A percentile compares a stretch with the other conserved stretches of the same genome.
Evolutionary conservation across 352 stramenopile genomes (phyloP).

Genomic region (Phytophthora idaei): DNA sequence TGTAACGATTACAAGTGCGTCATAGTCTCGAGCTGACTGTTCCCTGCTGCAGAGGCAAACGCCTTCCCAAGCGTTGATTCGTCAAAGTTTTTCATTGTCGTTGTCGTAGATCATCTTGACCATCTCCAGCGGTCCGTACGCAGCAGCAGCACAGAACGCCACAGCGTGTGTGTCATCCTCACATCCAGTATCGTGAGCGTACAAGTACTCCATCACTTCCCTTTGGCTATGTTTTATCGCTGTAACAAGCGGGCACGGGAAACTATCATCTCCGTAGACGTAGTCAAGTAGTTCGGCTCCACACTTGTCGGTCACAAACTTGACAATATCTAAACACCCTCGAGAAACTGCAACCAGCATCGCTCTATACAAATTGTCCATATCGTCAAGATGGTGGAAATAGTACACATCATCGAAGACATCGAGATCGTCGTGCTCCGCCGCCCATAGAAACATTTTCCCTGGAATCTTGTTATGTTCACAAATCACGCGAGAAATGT

Average conservation of each 20-base stretch:
- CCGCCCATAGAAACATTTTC: not conserved
- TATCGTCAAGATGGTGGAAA: constrained; percentile 4
- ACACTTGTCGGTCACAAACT: constrained; percentile 1
- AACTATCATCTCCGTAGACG: not conserved
- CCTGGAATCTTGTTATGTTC: not conserved
- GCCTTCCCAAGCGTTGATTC: not conserved
- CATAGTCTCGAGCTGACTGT: not conserved
- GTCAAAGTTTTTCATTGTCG: not conserved
- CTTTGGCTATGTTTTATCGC: not conserved
- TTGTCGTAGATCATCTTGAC: not conserved
- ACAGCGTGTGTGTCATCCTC: not conserved
- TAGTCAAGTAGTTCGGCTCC: constrained; percentile 1
- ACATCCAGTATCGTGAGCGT: not conserved
- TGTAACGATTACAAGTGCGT: not conserved
- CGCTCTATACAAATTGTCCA: constrained; percentile 2
- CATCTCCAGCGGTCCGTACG: not conserved
- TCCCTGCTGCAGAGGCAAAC: not conserved
- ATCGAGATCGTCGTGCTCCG: not conserved
- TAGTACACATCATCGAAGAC: not conserved
- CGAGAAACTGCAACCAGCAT: not conserved
- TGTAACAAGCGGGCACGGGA: constrained; percentile 3
- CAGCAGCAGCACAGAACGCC: not conserved
- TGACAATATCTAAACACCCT: constrained; percentile 10
- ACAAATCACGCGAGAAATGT: not conserved
- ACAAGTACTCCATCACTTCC: not conserved